phyloP scores from a whole-genome alignment of 2,329 filamentous ascomycete species.

The Cercospora zeae-maydis region DNA sequence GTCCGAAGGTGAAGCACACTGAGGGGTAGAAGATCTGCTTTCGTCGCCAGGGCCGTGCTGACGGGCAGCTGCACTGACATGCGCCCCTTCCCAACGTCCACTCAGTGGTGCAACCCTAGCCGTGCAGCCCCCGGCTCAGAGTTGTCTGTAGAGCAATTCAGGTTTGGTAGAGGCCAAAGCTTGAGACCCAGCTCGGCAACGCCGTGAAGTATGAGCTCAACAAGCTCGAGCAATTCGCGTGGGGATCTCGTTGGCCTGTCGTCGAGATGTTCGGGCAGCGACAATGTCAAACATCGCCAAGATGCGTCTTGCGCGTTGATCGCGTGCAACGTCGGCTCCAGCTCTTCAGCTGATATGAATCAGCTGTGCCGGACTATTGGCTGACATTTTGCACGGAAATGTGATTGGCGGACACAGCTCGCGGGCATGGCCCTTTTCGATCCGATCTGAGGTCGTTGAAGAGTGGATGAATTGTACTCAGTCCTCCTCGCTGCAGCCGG shows the following conservation, averaged over 20 bases:
- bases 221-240: not conserved
- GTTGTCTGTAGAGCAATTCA: not conserved
- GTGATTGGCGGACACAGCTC: not conserved
- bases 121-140: conserved; percentile 12
- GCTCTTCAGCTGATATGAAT: conserved; percentile 4
- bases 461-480: not conserved
- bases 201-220: not conserved
- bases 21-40: conserved; percentile 20
- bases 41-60: conserved; percentile 20
- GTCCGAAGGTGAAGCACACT: conserved; percentile 16
- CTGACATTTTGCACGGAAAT: not conserved
- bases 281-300: not conserved
- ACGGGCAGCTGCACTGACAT: conserved; percentile 30
- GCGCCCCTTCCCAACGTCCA: conserved; percentile 27
- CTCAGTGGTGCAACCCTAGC: conserved; percentile 7
- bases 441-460: not conserved
- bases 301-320: not conserved
- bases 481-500: not conserved
- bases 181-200: conserved; percentile 4
- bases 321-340: conserved; percentile 4
- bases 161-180: conserved; percentile 1
- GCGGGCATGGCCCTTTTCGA: not conserved
- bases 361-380: not conserved
- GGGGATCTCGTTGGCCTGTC: not conserved
- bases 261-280: not conserved